These are phyloP conservation scores for Paraurostyla sp. DNA, from an alignment of 73 alveolate species.

Conservation along the genomic window DNA sequence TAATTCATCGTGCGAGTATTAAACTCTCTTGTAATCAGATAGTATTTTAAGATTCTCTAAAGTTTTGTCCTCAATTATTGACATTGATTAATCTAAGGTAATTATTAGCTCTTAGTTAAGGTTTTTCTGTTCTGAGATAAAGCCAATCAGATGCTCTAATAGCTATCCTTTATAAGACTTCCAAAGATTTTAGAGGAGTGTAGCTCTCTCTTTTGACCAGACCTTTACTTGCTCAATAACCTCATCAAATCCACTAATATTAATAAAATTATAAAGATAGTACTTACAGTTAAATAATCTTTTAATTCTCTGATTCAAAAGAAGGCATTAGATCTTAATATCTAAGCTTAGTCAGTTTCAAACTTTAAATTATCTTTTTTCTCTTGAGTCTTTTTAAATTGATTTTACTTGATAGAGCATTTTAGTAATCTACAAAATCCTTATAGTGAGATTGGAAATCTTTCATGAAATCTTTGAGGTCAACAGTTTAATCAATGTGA, in stretches of 20 bases:
- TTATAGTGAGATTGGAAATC: neutral
- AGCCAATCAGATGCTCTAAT: neutral
- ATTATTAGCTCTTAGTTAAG: neutral
- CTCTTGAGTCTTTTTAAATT: too few species aligned
- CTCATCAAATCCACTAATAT: constrained; percentile 25
- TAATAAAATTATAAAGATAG: neutral
- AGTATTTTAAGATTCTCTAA: neutral
- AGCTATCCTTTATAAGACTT: neutral
- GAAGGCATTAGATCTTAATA: neutral
- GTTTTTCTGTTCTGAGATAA: neutral
- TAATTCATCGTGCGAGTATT: neutral
- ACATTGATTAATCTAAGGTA: neutral
- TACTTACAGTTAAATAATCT: constrained; percentile 7
- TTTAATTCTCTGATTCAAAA: constrained; percentile 3
- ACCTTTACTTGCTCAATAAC: neutral
- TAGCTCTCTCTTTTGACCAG: constrained; percentile 48
- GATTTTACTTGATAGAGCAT: too few species aligned
- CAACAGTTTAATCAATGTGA: neutral
- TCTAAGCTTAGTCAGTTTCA: neutral
- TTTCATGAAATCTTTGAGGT: neutral
- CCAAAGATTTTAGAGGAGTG: neutral
- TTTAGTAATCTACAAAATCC: neutral
- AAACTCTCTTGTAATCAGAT: neutral
- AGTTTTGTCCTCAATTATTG: neutral
- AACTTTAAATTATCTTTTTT: neutral